Evolutionary conservation across 2,329 filamentous ascomycete species (phyloP).

Genomic region (Botrytis fragariae): DNA sequence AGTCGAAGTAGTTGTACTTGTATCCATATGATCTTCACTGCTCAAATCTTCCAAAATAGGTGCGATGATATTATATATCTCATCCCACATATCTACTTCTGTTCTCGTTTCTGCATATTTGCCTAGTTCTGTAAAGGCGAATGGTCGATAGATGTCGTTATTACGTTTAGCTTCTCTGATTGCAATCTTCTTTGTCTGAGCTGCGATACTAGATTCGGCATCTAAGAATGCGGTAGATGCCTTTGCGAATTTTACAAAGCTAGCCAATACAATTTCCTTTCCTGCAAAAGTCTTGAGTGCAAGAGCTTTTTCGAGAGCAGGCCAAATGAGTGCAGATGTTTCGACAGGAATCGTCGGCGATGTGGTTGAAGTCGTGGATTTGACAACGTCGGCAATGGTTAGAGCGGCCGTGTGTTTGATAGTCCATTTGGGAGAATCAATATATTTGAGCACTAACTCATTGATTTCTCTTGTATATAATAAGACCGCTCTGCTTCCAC

Average conservation of each 20-base stretch:
- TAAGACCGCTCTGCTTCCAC: conserved; percentile 75
- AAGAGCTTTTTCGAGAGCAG: conserved; percentile 75
- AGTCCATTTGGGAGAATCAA: conserved; percentile 83
- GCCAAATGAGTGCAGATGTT: conserved; percentile 71
- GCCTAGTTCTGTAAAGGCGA: conserved; percentile 71
- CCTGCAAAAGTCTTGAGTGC: conserved; percentile 88
- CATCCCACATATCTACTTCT: conserved; percentile 67
- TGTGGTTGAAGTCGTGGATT: conserved; percentile 57
- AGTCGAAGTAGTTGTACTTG: conserved; percentile 50
- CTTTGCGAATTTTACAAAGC: conserved; percentile 75
- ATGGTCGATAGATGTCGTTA: conserved; percentile 77
- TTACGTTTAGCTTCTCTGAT: conserved; percentile 88
- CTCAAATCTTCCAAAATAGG: conserved; percentile 60
- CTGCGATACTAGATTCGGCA: conserved; percentile 51
- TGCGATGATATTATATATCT: conserved; percentile 62
- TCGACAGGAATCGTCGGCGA: conserved; percentile 52
- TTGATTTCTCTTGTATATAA: conserved; percentile 85
- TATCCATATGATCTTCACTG: conserved; percentile 38
- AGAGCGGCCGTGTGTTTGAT: conserved; percentile 86
- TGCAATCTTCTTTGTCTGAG: conserved; percentile 74
- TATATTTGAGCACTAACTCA: conserved; percentile 60
- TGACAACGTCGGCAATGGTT: conserved; percentile 70
- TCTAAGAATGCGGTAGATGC: conserved; percentile 59
- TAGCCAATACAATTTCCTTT: conserved; percentile 80
- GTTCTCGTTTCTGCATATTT: conserved; percentile 65